Conservation (phyloP, 805 yeast genomes). For the Candida pseudofarinosa region DNA sequence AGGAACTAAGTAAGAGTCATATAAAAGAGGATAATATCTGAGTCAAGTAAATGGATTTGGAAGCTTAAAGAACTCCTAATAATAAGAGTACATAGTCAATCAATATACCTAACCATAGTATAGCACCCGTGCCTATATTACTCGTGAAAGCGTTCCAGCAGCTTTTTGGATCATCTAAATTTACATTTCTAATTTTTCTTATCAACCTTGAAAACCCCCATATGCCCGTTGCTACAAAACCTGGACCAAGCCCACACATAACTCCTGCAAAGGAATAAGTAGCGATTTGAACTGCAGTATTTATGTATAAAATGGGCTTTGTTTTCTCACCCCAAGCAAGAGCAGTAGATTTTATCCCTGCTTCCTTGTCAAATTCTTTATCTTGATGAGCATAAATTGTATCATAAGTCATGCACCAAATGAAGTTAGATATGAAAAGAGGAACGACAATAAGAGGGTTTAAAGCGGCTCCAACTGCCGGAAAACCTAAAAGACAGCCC, state of each 20-base stretch:
- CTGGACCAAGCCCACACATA: slow-evolving; percentile 81
- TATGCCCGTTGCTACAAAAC: slow-evolving; percentile 63
- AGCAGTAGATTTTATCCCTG: slow-evolving; percentile 95
- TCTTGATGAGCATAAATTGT: slow-evolving; percentile 98
- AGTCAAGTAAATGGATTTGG: neutral
- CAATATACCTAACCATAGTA: slow-evolving; percentile 61
- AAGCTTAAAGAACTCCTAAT: slow-evolving; percentile 34
- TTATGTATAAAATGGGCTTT: slow-evolving; percentile 60
- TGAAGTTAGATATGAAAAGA: slow-evolving; percentile 67
- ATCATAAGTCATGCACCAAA: slow-evolving; percentile 96
- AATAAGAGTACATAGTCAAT: slow-evolving; percentile 57
- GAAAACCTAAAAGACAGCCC: slow-evolving; percentile 93
- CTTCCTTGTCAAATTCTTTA: slow-evolving; percentile 77
- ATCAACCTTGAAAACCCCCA: slow-evolving; percentile 67
- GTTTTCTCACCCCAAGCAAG: slow-evolving; percentile 86
- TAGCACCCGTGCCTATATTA: slow-evolving; percentile 74
- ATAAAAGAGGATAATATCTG: neutral
- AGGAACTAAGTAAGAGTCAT: slow-evolving; percentile 7
- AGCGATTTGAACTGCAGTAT: slow-evolving; percentile 66
- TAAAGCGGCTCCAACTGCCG: slow-evolving; percentile 86
- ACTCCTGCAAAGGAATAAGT: slow-evolving; percentile 65
- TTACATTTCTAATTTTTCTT: slow-evolving; percentile 65
- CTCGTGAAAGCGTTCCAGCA: slow-evolving; percentile 81
- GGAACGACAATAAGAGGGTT: slow-evolving; percentile 73
- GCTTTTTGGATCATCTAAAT: slow-evolving; percentile 70